Evolutionary conservation across 2,329 filamentous ascomycete species (phyloP), one percentile per base, ranked within the genome.

Genomic region (Fusarium abutilonis): DNA sequence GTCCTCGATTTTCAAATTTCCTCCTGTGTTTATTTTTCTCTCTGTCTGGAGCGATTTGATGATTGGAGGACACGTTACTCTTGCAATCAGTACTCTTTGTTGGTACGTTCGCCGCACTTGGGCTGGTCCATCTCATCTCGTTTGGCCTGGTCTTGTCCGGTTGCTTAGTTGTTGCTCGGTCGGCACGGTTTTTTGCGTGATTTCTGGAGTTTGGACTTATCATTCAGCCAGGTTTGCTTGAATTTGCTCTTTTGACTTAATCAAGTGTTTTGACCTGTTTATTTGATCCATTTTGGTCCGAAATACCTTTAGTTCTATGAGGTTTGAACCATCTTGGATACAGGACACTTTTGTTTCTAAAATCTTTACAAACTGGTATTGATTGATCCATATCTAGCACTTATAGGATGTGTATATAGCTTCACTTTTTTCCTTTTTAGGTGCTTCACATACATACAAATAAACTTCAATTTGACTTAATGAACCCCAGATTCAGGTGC

Each of bases 81-180:
- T 40, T 28, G 19, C 26, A 52, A 55, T 49, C 44, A 56, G 23
- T 52, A 36, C 38, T 38, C 15, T 64, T 61, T 52, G 50, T 47
- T 17, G 43, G 49, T 61, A 64, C 39, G 29, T 38, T 46, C n/a
- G 36, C 60, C 60, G 41, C 17, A 32, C 52, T 49, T 40, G 32
- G 9, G 36, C 39, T 52, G 41, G 23, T 39, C n/a, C 19, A 19
- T 19, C 19, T 19, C 19, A 19, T 19, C 19, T 19, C 19, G 19
- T 19, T 19, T 19, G 19, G 19, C 19, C 19, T 53, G 53, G 42
- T 43, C 35, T 47, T 38, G 44, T 39, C 48, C 9, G 21, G 55
- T 60, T 50, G 48, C 55, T 52, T 36, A 50, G 50, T 49, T 63
- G 50, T 66, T 64, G 51, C 55, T 46, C 8, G 39, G 54, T 52